Percentiles rank a stretch among this genome's conserved stretches.
Conservation (phyloP, 352 stramenopile species). For the Globisporangium yorkense region DNA sequence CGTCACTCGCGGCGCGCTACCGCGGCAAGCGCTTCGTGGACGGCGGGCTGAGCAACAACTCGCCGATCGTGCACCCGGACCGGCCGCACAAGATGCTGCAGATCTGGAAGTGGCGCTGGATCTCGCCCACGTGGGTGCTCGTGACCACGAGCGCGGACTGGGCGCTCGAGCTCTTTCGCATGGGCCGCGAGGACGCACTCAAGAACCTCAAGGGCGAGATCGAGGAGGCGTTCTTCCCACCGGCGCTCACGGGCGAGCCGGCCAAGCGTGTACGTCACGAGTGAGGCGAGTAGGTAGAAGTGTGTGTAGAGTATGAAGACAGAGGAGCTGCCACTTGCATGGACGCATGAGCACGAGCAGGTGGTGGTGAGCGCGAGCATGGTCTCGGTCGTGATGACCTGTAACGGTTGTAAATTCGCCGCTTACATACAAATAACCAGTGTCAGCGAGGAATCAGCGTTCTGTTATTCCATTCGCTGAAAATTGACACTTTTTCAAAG, state of each 20-base stretch:
- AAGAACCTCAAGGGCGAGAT: slow-evolving; percentile 58
- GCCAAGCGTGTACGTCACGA: slow-evolving; percentile 3
- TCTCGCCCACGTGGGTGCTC: slow-evolving; percentile 68
- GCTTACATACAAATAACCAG: not conserved
- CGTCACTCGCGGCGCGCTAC: slow-evolving; percentile 50
- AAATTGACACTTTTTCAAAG: not conserved
- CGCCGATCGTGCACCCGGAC: slow-evolving; percentile 46
- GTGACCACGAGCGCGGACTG: slow-evolving; percentile 73
- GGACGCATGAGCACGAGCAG: not conserved
- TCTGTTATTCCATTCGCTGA: not conserved
- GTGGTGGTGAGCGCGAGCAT: too few species aligned
- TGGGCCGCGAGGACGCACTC: slow-evolving; percentile 67
- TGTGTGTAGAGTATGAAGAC: not conserved
- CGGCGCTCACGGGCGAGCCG: not conserved
- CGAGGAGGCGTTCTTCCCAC: slow-evolving; percentile 22
- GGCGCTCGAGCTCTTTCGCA: slow-evolving; percentile 68
- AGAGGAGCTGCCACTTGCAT: not conserved
- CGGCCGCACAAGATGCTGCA: slow-evolving; percentile 71
- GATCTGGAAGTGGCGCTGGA: slow-evolving; percentile 81
- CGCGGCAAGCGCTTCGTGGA: slow-evolving; percentile 72
- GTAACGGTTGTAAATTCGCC: not conserved
- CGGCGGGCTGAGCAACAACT: slow-evolving; percentile 68
- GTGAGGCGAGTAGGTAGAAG: not conserved
- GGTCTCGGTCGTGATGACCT: not conserved
- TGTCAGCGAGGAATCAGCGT: not conserved